Evolutionary conservation across 306 rosid genomes (phyloP), one percentile per base, ranked within the genome.

Genomic region (Casuarina cunninghamiana): DNA sequence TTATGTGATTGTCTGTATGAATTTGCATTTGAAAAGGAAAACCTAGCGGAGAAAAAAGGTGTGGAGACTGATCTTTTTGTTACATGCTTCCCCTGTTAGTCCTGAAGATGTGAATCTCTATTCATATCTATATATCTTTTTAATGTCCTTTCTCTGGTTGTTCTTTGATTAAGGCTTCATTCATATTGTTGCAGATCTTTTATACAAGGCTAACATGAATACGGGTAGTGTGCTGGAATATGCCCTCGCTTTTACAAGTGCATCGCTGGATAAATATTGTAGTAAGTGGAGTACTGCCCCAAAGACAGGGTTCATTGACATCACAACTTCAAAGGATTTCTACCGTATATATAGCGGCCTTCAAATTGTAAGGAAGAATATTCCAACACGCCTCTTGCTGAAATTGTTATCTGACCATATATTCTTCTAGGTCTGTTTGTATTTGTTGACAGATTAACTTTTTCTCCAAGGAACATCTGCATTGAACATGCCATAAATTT

Each of bases 261-360:
- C 98, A 53, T 91, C 98, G 65, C 77, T 95, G 71, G 98, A 95
- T 87, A 95, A 95, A 80, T 95, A 91, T 82, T 95, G 98, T 75
- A 88, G 87, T 63, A 90, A 91, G 85, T 95, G 98, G 98, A 92
- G 97, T 85, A 93, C 91, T 80, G 90, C 91, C 35, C 97, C 98
- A 70, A 95, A 89, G 87, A 92, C 98, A 77, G 97, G 98, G 74
- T 95, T 95, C 86, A 89, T 95, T 76, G 98, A 95, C 86, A 92
- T 95, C 70, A 92, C 98, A 75, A 92, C 92, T 77, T 92, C 98
- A 48, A 92, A 87, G 89, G 98, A 95, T 87, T 92, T 91, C 85
- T 95, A 95, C 83, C 90, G 97, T 11, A 92, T 95, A 77, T 95
- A 95, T 82, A 95, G 98, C 70, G 97, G 98, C 74, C 98, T 95